phyloP scores from a whole-genome alignment of 495 filamentous ascomycete genomes.

The Halenospora varia region DNA sequence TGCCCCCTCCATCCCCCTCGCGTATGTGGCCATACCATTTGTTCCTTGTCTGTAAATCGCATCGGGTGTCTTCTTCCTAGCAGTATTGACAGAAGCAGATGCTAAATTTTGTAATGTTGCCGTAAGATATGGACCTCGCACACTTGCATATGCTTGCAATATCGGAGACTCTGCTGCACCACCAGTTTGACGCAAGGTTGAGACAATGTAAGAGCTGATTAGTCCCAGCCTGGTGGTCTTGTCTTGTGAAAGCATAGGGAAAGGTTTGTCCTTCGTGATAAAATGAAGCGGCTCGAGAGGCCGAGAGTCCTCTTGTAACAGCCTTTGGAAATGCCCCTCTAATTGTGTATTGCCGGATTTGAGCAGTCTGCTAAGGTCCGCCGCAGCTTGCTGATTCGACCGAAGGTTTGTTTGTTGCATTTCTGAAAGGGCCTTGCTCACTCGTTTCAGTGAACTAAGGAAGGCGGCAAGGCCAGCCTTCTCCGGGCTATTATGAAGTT shows the following conservation, averaged over 20 bases:
- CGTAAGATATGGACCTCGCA: constrained; percentile 79
- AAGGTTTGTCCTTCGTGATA: constrained; percentile 74
- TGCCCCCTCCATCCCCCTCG: constrained; percentile 78
- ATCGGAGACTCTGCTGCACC: constrained; percentile 50
- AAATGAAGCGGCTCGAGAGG: constrained; percentile 87
- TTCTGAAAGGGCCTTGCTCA: constrained; percentile 73
- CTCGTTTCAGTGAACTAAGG: constrained; percentile 80
- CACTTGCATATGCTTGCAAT: constrained; percentile 75
- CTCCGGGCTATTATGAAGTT: constrained; percentile 51
- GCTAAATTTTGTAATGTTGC: constrained; percentile 79
- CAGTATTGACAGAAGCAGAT: constrained; percentile 81
- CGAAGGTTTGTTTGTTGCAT: constrained; percentile 83
- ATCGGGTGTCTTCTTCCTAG: constrained; percentile 73
- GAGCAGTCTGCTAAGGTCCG: constrained; percentile 72
- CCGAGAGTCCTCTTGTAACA: constrained; percentile 66
- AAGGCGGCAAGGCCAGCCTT: constrained; percentile 80
- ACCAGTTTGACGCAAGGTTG: constrained; percentile 23
- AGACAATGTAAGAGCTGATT: constrained; percentile 45
- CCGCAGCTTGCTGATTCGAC: constrained; percentile 85
- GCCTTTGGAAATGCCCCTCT: constrained; percentile 73
- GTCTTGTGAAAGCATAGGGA: constrained; percentile 44
- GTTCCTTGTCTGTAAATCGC: constrained; percentile 86
- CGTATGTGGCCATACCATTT: constrained; percentile 89
- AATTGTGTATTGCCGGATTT: constrained; percentile 74
- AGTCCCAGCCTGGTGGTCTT: constrained; percentile 43